phyloP scores from a whole-genome alignment of 2,329 filamentous ascomycete species.

The Exophiala mesophila region DNA sequence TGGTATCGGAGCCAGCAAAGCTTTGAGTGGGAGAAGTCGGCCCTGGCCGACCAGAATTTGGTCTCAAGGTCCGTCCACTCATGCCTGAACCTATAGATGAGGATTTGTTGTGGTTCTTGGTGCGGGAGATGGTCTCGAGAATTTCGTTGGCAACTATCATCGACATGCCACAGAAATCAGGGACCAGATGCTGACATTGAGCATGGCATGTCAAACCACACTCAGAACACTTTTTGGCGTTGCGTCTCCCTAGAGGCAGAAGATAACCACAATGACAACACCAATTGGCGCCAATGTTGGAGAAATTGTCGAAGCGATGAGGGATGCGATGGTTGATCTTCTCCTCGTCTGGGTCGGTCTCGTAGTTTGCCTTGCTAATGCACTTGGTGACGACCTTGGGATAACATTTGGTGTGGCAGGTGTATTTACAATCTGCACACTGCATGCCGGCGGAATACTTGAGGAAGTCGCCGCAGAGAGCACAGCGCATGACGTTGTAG shows the following conservation, averaged over 20 bases:
- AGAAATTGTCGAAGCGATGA: conserved; percentile 93
- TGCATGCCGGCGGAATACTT: conserved; percentile 99
- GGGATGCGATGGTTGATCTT: conserved; percentile 99
- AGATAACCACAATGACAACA: conserved; percentile 98
- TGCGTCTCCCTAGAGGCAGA: conserved; percentile 89
- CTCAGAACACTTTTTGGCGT: conserved; percentile 86
- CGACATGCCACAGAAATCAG: conserved; percentile 98
- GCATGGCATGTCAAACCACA: conserved; percentile 88
- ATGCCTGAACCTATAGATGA: conserved; percentile 50
- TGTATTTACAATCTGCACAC: conserved; percentile 99
- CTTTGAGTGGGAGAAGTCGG: conserved; percentile 27
- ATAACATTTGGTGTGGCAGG: conserved; percentile 97
- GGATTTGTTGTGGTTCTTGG: conserved; percentile 65
- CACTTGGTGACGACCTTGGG: conserved; percentile 96
- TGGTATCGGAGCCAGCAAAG: conserved; percentile 23
- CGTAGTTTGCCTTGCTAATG: conserved; percentile 98
- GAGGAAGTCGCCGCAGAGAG: conserved; percentile 93
- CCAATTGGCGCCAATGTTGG: conserved; percentile 98
- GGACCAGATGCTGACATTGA: conserved; percentile 87
- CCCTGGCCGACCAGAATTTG: conserved; percentile 44
- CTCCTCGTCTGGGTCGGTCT: conserved; percentile 96
- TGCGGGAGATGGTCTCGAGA: conserved; percentile 74
- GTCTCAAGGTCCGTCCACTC: conserved; percentile 63
- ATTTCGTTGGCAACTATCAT: conserved; percentile 97
- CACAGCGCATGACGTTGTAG: conserved; percentile 99